Evolutionary conservation across 495 filamentous ascomycete genomes (phyloP), one percentile per base, ranked within the genome.

Genomic region (Jackrogersella multiformis): DNA sequence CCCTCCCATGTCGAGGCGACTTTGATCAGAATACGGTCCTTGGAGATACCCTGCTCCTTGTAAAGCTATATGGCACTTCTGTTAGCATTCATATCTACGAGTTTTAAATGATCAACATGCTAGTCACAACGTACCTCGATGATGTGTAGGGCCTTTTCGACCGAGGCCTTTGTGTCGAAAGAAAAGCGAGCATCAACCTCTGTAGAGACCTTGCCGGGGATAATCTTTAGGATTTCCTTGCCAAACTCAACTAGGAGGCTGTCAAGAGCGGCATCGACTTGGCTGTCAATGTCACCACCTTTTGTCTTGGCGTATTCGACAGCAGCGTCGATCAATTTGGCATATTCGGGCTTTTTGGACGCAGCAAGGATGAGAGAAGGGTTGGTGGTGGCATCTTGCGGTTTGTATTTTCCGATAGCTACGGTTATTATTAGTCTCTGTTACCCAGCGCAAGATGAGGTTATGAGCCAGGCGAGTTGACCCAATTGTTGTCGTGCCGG

Each of bases 391-490:
- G 94, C 95, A 90, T 99, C 95, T 87, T 97, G 94, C 57, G 95
- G 95, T 88, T 97, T 95, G 88, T 99, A 99, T 85, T 99, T 98
- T 86, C 85, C 93, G 79, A 99, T 99, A 75, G 94, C 92, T 87
- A 82, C 4, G 76, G 63, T 73, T 52, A 46, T 7, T 70, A 78
- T 84, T 63, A 81, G 76, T 69, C 66, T 61, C 39, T 13, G 9
- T 45, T 28, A 35, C 48, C 13, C 21, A 5, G n/a, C 12, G 38
- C 12, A 35, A 12, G 23, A 44, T 13, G 20, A 38, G 8, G 30
- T 23, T 41, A 1, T 32, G 30, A 30, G 15, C 9, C 15, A 23
- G n/a, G 20, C 51, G n/a, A 48, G 28, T 41, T 20, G 34, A 45
- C 18, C 28, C 16, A 56, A 23, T 56, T 56, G 55, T 5, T 38